Conservation (phyloP, 192 early-diverging fungal species). For the Podila epicladia region DNA sequence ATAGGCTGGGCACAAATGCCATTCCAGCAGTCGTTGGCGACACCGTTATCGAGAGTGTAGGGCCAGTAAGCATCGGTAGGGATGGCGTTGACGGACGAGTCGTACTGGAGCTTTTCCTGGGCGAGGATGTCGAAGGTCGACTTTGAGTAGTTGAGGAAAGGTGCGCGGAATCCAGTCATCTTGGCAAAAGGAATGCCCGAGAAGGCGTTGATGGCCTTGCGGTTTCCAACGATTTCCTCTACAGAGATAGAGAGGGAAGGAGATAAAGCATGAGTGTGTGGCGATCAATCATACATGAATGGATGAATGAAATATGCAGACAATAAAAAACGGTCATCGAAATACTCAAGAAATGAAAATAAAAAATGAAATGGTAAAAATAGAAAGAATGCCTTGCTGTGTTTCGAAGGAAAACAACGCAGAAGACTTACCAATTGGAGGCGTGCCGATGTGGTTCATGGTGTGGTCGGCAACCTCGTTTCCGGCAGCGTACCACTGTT, state of each 20-base stretch:
- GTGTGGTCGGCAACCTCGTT: slow-evolving; percentile 71
- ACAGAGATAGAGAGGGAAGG: neutral
- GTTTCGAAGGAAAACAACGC: neutral
- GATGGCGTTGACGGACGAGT: slow-evolving; percentile 59
- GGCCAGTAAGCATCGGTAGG: slow-evolving; percentile 65
- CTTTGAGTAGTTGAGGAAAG: slow-evolving; percentile 63
- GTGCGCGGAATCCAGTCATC: slow-evolving; percentile 68
- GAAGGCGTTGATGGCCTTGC: slow-evolving; percentile 53
- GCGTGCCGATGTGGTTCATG: slow-evolving; percentile 52
- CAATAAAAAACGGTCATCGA: too few species aligned
- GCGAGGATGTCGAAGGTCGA: slow-evolving; percentile 52
- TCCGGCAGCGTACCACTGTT: slow-evolving; percentile 63
- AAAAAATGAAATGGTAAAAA: neutral
- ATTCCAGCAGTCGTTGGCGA: slow-evolving; percentile 64
- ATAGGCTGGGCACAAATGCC: slow-evolving; percentile 53
- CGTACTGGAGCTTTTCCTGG: slow-evolving; percentile 60
- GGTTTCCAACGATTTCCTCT: slow-evolving; percentile 12
- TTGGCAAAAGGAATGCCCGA: slow-evolving; percentile 64
- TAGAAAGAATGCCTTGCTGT: neutral
- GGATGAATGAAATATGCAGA: too few species aligned
- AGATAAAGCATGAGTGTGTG: neutral
- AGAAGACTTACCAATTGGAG: slow-evolving; percentile 17
- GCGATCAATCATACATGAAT: neutral
- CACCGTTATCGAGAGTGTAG: slow-evolving; percentile 70
- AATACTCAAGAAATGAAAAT: neutral